Conservation (phyloP, 352 stramenopile genomes). For the Albugo laibachii region DNA sequence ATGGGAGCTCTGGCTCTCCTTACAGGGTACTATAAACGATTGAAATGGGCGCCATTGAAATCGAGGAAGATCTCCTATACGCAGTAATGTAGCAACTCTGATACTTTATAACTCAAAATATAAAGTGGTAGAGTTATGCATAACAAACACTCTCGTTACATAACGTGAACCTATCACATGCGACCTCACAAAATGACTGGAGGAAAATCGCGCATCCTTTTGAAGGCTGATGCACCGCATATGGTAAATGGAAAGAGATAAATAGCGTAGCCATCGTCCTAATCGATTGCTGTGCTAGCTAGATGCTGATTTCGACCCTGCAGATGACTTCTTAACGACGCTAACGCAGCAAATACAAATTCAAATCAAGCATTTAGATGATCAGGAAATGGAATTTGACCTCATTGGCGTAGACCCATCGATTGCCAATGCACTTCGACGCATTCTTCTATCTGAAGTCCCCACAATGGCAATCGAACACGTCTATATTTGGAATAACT, state of each 20-base stretch:
- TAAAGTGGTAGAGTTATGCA: too few species aligned
- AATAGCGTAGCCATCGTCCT: constrained; percentile 1
- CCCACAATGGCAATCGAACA: constrained; percentile 87
- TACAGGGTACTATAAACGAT: constrained; percentile 97
- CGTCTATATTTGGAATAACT: constrained; percentile 90
- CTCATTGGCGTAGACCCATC: constrained; percentile 82
- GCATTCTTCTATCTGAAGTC: constrained; percentile 82
- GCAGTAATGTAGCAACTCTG: constrained; percentile 49
- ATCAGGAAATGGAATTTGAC: constrained; percentile 85
- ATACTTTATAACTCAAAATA: neutral
- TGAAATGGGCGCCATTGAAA: constrained; percentile 96
- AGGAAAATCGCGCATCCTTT: too few species aligned
- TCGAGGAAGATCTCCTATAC: constrained; percentile 96
- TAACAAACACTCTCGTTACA: too few species aligned
- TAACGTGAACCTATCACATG: too few species aligned
- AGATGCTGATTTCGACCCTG: constrained; percentile 46
- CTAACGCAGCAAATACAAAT: constrained; percentile 72
- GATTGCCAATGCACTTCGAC: constrained; percentile 82
- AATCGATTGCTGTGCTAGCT: constrained; percentile 16
- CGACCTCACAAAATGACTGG: too few species aligned
- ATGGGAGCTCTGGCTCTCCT: constrained; percentile 81
- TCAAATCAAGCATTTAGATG: constrained; percentile 61
- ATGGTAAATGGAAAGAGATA: constrained; percentile 19
- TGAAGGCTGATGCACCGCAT: constrained; percentile 35
- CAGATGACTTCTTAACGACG: constrained; percentile 61